Conservation (phyloP, 2,329 filamentous ascomycete species). For the Penicillium sp. region DNA sequence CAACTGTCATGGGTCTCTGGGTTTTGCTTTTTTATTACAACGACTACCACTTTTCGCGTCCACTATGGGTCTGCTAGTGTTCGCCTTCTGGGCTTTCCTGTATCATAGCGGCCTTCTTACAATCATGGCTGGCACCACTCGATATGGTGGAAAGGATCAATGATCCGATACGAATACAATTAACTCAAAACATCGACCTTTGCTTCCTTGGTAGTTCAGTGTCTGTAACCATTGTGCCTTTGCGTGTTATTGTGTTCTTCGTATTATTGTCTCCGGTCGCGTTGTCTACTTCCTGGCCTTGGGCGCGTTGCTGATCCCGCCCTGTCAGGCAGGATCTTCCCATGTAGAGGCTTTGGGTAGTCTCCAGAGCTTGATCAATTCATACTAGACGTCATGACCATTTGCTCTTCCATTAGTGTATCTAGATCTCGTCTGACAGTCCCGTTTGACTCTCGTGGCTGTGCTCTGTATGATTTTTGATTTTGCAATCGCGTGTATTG, state of each 20-base stretch:
- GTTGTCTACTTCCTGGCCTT: not conserved
- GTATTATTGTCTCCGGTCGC: not conserved
- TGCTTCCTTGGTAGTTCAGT: not conserved
- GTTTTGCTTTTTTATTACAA: constrained; percentile 41
- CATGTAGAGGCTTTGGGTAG: too few relatives aligned
- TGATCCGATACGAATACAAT: constrained; percentile 43
- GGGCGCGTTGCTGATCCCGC: too few relatives aligned
- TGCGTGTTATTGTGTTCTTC: not conserved
- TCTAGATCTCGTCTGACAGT: too few relatives aligned
- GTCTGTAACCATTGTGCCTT: not conserved
- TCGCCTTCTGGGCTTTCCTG: constrained; percentile 41
- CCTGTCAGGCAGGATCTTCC: too few relatives aligned
- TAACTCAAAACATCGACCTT: constrained; percentile 4
- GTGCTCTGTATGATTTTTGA: too few relatives aligned
- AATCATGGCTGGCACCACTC: constrained; percentile 38
- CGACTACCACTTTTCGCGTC: constrained; percentile 42
- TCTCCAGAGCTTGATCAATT: too few relatives aligned
- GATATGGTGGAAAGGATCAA: constrained; percentile 32
- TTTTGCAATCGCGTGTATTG: too few relatives aligned
- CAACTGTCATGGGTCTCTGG: constrained; percentile 46
- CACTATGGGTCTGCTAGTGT: constrained; percentile 44
- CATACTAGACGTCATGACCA: too few relatives aligned
- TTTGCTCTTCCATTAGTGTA: too few relatives aligned
- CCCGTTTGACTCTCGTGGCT: too few relatives aligned
- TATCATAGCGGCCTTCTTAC: constrained; percentile 45